These are phyloP conservation scores for Coleophoma cylindrospora DNA, from an alignment of 2,329 filamentous ascomycete genomes.

Conservation along the genomic window DNA sequence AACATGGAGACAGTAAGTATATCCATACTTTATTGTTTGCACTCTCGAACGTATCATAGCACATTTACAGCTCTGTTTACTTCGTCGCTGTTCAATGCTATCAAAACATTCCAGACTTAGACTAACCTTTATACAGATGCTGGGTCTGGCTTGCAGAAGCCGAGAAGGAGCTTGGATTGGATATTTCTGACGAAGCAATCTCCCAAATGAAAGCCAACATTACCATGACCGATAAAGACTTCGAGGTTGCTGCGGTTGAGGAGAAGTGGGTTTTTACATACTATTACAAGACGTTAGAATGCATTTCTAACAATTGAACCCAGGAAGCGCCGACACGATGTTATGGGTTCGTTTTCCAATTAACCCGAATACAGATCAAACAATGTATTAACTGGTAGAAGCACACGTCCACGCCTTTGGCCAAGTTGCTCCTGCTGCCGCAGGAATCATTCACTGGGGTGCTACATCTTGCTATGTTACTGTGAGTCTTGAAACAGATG, in stretches of 20 bases:
- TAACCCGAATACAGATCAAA: background rate
- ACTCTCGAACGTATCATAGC: too few species aligned
- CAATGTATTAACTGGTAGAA: slow-evolving; percentile 1
- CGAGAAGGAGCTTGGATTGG: slow-evolving; percentile 75
- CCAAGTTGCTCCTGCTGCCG: slow-evolving; percentile 66
- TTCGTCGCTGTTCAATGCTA: too few species aligned
- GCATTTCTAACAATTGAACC: background rate
- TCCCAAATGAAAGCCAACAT: slow-evolving; percentile 71
- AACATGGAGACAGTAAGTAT: slow-evolving; percentile 63
- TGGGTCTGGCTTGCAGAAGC: slow-evolving; percentile 82
- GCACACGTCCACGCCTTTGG: slow-evolving; percentile 70
- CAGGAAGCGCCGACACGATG: slow-evolving; percentile 55
- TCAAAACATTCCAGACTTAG: too few species aligned
- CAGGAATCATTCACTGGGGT: slow-evolving; percentile 78
- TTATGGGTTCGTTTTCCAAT: slow-evolving; percentile 32
- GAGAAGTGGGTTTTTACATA: slow-evolving; percentile 46
- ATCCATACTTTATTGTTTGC: too few species aligned
- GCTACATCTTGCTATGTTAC: slow-evolving; percentile 19
- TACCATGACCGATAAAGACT: slow-evolving; percentile 72
- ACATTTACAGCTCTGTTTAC: too few species aligned
- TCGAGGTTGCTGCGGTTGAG: slow-evolving; percentile 68
- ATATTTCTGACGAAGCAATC: slow-evolving; percentile 70
- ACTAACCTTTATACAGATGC: too few species aligned
- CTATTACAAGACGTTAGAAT: background rate
- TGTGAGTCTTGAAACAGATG: background rate